Base-by-base conservation (phyloP, 495 filamentous ascomycete genomes). In the Tuber magnatum region DNA sequence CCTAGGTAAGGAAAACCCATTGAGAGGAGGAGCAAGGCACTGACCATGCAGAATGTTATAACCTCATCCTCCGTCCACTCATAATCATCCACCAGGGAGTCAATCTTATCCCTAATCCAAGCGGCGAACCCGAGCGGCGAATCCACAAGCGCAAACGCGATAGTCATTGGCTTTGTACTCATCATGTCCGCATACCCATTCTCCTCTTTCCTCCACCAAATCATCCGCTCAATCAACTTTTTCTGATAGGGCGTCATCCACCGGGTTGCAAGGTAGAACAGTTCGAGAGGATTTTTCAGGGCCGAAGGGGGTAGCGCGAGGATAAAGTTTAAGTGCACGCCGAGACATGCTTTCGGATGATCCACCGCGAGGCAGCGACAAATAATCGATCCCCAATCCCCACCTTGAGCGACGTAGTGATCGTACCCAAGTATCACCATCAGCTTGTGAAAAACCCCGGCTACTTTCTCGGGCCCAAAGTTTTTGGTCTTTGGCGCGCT, bases 91-190 rank as follows among this genome's bases (percentile, higher is more conserved):
- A 88, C 88, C 89, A 91, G 91, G 74, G 89, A 87, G 80, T 90
- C 87, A 41, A 92, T 85, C 77, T 92, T 93, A 81, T 92, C 91
- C 71, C 89, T 87, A 68, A 92, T 88, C 90, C 90, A 92, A 0
- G 89, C 86, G 28, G 92, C 82, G 61, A 89, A 83, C 14, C 85
- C 90, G 18, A 91, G 85, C 1, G 91, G 91, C 32, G 86, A 89
- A 79, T 91, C 89, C 6, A 84, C 82, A 0, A 92, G 84, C 0
- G 83, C 85, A 48, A 87, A 87, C 20, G 87, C 87, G 0, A 92
- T 81, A 0, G 90, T 92, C 74, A 90, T 87, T 2, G 91, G 91
- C 76, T 89, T 90, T 22, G 90, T 91, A 39, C 82, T 81, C 79
- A 78, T 74, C 2, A 78, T 74, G 3, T 74, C 38, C 39, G 40